Evolutionary conservation across 306 rosid species (phyloP).

Genomic region (Fragaria iinumae): DNA sequence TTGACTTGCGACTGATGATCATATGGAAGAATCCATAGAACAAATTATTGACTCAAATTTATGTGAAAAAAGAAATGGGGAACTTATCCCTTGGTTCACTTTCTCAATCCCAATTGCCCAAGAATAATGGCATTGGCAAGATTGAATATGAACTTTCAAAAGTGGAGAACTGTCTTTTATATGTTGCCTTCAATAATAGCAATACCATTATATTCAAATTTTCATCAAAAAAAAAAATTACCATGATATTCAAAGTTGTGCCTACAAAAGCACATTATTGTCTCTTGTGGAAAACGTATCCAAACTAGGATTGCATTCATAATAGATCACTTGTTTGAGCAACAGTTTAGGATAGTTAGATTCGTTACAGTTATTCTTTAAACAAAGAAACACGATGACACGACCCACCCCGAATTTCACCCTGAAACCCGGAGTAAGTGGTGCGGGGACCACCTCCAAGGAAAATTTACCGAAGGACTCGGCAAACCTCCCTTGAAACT

Average conservation of each 20-base stretch:
- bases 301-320: not conserved
- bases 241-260: not conserved
- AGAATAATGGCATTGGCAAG: not conserved
- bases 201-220: not conserved
- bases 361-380: not conserved
- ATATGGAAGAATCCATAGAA: not conserved
- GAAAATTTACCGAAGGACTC: no score
- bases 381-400: no score
- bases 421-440: no score
- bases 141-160: not conserved
- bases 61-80: not conserved
- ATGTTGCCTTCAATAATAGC: not conserved
- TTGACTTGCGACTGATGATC: not conserved
- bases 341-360: no score
- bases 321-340: not conserved
- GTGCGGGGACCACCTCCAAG: no score
- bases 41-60: not conserved
- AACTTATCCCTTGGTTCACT: not conserved
- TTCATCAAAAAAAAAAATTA: no score
- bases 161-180: not conserved
- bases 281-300: not conserved
- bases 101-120: constrained; percentile 1
- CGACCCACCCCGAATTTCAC: no score
- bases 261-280: not conserved
- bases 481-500: no score